Percentiles rank a stretch among this genome's conserved stretches.
phyloP scores from a whole-genome alignment of 768 basidiomycete species.

The Jaapia argillacea region DNA sequence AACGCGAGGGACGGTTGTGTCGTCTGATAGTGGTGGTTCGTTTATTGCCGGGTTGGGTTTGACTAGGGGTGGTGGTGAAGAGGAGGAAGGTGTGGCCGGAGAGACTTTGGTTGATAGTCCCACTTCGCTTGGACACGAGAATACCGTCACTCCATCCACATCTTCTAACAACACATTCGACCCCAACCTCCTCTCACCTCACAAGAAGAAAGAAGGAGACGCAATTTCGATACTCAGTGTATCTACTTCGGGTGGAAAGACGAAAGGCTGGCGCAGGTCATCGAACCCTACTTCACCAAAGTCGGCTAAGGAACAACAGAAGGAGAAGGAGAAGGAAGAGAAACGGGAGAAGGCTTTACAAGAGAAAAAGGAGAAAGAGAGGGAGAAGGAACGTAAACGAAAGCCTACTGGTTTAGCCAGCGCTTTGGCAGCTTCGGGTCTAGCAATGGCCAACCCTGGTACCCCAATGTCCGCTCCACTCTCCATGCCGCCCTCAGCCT shows the following conservation, averaged over 20 bases:
- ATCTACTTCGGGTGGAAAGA: constrained; percentile 12
- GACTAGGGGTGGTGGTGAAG: too few species aligned
- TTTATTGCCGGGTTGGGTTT: too few species aligned
- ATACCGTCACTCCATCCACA: too few species aligned
- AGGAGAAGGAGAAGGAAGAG: constrained; percentile 1
- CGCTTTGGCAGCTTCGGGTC: constrained; percentile 55
- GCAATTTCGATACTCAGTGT: constrained; percentile 9
- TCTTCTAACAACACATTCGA: too few species aligned
- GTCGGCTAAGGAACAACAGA: not conserved
- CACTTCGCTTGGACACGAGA: too few species aligned
- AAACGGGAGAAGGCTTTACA: constrained; percentile 7
- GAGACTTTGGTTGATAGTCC: too few species aligned
- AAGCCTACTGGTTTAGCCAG: constrained; percentile 52
- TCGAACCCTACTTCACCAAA: constrained; percentile 3
- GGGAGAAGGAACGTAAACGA: constrained; percentile 16
- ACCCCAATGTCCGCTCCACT: constrained; percentile 32
- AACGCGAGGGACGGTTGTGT: too few species aligned
- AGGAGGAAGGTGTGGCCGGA: too few species aligned
- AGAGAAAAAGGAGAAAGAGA: constrained; percentile 1
- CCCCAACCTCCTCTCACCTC: not conserved
- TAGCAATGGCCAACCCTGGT: constrained; percentile 53
- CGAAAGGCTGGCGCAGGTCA: constrained; percentile 7
- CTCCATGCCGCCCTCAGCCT: constrained; percentile 9
- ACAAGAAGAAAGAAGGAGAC: constrained; percentile 1
- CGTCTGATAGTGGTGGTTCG: too few species aligned